phyloP scores from a whole-genome alignment of 176 grass and related monocot genomes.

The Phoenix dactylifera region DNA sequence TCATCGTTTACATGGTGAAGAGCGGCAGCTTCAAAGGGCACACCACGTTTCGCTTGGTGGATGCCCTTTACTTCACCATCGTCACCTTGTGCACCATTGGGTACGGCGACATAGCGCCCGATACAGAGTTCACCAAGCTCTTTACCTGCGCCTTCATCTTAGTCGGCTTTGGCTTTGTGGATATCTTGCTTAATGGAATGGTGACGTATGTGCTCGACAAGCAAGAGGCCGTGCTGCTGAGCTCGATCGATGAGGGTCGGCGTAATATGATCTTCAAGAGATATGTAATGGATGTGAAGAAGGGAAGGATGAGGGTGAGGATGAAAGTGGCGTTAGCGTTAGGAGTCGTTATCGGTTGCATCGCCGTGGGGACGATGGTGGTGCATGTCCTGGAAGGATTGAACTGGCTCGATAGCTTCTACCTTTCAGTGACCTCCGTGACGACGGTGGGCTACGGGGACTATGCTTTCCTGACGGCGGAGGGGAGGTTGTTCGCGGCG shows the following conservation, averaged over 20 bases:
- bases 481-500: slow-evolving; percentile 54
- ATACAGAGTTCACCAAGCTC: slow-evolving; percentile 54
- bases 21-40: slow-evolving; percentile 54
- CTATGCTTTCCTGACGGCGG: slow-evolving; percentile 52
- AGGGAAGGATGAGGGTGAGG: slow-evolving; percentile 54
- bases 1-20: slow-evolving; percentile 44
- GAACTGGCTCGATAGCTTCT: slow-evolving; percentile 59
- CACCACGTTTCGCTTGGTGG: slow-evolving; percentile 43
- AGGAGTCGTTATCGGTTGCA: slow-evolving; percentile 32
- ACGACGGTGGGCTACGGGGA: slow-evolving; percentile 80
- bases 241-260: slow-evolving; percentile 21
- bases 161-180: slow-evolving; percentile 46
- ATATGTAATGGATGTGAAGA: slow-evolving; percentile 56
- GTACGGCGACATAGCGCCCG: slow-evolving; percentile 70
- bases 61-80: slow-evolving; percentile 75
- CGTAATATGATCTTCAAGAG: slow-evolving; percentile 67
- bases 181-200: slow-evolving; percentile 48
- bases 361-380: slow-evolving; percentile 52
- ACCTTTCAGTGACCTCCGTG: slow-evolving; percentile 75
- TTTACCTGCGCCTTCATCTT: slow-evolving; percentile 71
- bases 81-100: slow-evolving; percentile 70
- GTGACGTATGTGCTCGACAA: slow-evolving; percentile 52
- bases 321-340: slow-evolving; percentile 52
- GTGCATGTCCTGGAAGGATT: slow-evolving; percentile 48
- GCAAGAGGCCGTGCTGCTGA: slow-evolving; percentile 54